Evolutionary conservation across 2,329 filamentous ascomycete genomes (phyloP), one percentile per base, ranked within the genome.

Genomic region (Fusarium nisikadoi): DNA sequence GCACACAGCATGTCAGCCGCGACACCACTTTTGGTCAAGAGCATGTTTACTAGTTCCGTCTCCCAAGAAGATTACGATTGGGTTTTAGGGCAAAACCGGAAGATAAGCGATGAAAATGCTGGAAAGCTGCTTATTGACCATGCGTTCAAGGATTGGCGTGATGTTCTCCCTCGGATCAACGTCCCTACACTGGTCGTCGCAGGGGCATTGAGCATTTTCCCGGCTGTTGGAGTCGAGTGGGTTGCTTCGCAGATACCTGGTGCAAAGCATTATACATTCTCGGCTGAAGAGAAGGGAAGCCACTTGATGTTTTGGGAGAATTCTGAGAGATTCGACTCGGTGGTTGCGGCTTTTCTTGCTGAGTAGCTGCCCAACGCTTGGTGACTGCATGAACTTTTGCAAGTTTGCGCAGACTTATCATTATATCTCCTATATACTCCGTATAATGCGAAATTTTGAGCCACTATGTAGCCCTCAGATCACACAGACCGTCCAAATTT

Each of bases 261-360:
- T 16, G 57, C 46, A 35, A 60, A 53, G 23, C 31, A 25, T 12
- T 60, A 36, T 23, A 53, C 38, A 14, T 54, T 60, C 31, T 36
- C 38, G n/a, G 20, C 31, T 36, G 16, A 19, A 6, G 46, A 60
- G 14, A 53, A 54, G 20, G 57, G 57, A 8, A 60, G 57, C 3
- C 57, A 54, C 23, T 54, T 60, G 6, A 36, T 60, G 38, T 54
- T 60, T 14, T 60, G 46, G 57, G 46, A 60, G 46, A 60, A 60
- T 11, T 8, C 47, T 17, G 14, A 11, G 3, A 60, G 10, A 7
- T 53, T 43, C 3, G 54, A 54, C 4, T 53, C 14, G 5, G 2
- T 60, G 10, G 23, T 60, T 5, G 3, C 29, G 23, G 12, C 3
- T 8, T 60, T 60, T 20, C 1, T 60, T 8, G 8, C 11, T 10